phyloP scores from a whole-genome alignment of 2,329 filamentous ascomycete species.

The Apiospora hydei region DNA sequence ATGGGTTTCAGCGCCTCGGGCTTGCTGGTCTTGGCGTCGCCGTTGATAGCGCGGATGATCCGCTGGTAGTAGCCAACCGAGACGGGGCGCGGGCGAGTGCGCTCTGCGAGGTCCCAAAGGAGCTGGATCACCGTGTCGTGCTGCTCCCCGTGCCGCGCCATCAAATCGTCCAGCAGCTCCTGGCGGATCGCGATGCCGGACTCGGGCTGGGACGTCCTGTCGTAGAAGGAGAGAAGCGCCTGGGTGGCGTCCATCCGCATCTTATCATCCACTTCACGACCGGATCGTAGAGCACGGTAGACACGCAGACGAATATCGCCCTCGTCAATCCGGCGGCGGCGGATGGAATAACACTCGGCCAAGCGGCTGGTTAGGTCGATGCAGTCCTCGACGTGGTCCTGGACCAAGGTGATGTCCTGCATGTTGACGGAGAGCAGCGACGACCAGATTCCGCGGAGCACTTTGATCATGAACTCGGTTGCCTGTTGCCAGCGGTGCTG shows the following conservation, averaged over 20 bases:
- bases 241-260: slow-evolving; percentile 28
- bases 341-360: slow-evolving; percentile 52
- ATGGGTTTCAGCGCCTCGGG: slow-evolving; percentile 48
- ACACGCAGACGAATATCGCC: slow-evolving; percentile 40
- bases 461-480: slow-evolving; percentile 51
- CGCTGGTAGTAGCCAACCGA: slow-evolving; percentile 45
- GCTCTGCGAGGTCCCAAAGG: slow-evolving; percentile 45
- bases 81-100: slow-evolving; percentile 45
- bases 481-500: slow-evolving; percentile 56
- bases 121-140: slow-evolving; percentile 46
- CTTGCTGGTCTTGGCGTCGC: slow-evolving; percentile 42
- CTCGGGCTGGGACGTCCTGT: slow-evolving; percentile 41
- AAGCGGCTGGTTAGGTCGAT: slow-evolving; percentile 55
- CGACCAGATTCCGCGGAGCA: slow-evolving; percentile 54
- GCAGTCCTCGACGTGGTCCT: slow-evolving; percentile 51
- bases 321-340: slow-evolving; percentile 44
- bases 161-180: slow-evolving; percentile 48
- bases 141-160: slow-evolving; percentile 42
- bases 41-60: slow-evolving; percentile 47
- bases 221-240: slow-evolving; percentile 41
- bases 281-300: slow-evolving; percentile 23
- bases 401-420: slow-evolving; percentile 51
- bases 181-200: slow-evolving; percentile 46
- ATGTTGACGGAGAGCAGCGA: slow-evolving; percentile 52
- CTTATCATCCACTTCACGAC: slow-evolving; percentile 26